A percentile compares a stretch with the other conserved stretches of the same genome.
phyloP scores from a whole-genome alignment of 2,329 filamentous ascomycete genomes.

The Ophiostoma sp. region DNA sequence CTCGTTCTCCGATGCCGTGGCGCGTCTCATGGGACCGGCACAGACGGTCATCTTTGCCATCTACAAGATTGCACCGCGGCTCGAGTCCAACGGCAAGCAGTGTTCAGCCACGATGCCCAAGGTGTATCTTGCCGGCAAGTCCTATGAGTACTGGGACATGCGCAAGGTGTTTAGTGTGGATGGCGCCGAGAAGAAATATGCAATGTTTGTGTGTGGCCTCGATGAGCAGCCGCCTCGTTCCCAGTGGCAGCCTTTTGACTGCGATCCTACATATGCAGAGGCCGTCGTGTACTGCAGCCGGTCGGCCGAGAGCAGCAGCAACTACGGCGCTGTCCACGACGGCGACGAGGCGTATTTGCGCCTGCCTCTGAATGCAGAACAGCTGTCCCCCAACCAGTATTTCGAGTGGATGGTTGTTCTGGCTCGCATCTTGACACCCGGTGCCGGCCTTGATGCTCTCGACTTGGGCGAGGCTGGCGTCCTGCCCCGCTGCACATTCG shows the following conservation, averaged over 20 bases:
- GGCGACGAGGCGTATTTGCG: constrained; percentile 24
- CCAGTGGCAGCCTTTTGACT: constrained; percentile 3
- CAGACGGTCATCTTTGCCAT: constrained; percentile 6
- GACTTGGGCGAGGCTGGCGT: neutral
- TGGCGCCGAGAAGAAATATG: neutral
- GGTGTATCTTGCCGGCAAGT: neutral
- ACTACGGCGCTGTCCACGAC: neutral
- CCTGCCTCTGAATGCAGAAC: constrained; percentile 4
- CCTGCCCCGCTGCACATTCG: constrained; percentile 15
- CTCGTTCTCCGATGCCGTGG: constrained; percentile 22
- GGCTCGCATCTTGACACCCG: constrained; percentile 25
- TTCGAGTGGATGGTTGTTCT: constrained; percentile 14
- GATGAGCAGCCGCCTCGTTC: constrained; percentile 14
- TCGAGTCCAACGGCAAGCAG: neutral
- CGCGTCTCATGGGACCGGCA: constrained; percentile 19
- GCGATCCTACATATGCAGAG: neutral
- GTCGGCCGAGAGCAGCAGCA: neutral
- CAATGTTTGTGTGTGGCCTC: constrained; percentile 19
- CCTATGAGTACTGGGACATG: neutral
- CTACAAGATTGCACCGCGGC: neutral
- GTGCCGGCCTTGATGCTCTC: constrained; percentile 19
- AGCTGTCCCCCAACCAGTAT: constrained; percentile 20
- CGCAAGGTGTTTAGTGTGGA: neutral
- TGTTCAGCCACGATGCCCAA: neutral
- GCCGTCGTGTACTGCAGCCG: constrained; percentile 17